Evolutionary conservation across 2,329 filamentous ascomycete genomes (phyloP).

Genomic region (Mariannaea elegans): DNA sequence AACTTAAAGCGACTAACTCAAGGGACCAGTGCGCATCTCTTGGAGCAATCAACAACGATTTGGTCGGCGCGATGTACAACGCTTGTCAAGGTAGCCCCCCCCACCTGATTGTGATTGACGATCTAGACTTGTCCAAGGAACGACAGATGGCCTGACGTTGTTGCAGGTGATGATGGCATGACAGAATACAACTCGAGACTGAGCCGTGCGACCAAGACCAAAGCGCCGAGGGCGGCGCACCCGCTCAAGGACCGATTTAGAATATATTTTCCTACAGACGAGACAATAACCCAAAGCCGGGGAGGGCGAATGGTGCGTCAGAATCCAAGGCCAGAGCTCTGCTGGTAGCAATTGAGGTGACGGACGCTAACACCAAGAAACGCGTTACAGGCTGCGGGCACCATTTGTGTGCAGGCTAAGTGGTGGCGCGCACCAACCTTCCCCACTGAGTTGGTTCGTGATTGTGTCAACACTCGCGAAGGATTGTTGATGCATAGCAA

Average conservation of each 20-base stretch:
- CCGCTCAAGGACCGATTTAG: conserved; percentile 63
- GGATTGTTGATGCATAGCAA: conserved; percentile 92
- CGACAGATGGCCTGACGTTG: conserved; percentile 16
- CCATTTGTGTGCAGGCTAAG: conserved; percentile 79
- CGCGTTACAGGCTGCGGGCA: conserved; percentile 73
- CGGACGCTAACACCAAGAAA: conserved; percentile 35
- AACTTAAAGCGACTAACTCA: conserved; percentile 29
- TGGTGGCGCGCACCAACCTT: conserved; percentile 79
- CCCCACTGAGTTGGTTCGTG: conserved; percentile 74
- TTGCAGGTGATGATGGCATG: conserved; percentile 49
- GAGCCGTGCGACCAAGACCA: conserved; percentile 39
- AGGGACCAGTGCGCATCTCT: conserved; percentile 76
- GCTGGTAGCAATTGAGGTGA: conserved; percentile 19
- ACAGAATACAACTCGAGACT: conserved; percentile 55
- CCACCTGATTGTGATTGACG: conserved; percentile 15
- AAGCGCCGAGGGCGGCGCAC: conserved; percentile 31
- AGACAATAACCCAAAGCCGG: conserved; percentile 72
- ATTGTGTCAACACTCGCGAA: conserved; percentile 75
- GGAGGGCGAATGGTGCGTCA: conserved; percentile 64
- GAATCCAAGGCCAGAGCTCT: conserved; percentile 42
- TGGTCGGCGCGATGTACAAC: conserved; percentile 67
- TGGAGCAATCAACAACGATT: conserved; percentile 75
- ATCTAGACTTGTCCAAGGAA: conserved; percentile 25
- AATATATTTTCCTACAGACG: conserved; percentile 81
- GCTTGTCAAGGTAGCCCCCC: conserved; percentile 60